Evolutionary conservation across 352 stramenopile genomes (phyloP).

Genomic region (Phytophthora sp.): DNA sequence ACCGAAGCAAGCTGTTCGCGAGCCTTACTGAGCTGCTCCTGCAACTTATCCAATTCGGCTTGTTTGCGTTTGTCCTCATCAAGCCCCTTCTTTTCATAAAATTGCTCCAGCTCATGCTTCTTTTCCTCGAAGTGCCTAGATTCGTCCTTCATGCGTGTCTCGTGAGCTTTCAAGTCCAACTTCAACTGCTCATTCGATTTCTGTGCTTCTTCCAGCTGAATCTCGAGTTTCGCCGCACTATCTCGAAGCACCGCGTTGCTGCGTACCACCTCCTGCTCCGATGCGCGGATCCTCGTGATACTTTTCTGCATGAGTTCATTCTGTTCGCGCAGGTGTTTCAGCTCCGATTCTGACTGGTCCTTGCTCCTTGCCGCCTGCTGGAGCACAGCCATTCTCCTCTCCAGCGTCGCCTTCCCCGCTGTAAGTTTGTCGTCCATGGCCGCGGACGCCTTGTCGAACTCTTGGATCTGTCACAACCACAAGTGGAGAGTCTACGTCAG

Average conservation of each 20-base stretch:
- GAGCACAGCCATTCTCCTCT: conserved; percentile 42
- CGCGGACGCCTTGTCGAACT: conserved; percentile 32
- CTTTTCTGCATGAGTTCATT: conserved; percentile 36
- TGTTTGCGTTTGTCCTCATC: conserved; percentile 67
- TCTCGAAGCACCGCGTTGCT: conserved; percentile 43
- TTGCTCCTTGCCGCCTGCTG: conserved; percentile 43
- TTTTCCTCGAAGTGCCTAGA: conserved; percentile 66
- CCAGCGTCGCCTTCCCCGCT: conserved; percentile 36
- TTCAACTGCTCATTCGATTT: conserved; percentile 66
- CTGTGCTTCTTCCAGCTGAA: conserved; percentile 55
- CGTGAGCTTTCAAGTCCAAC: conserved; percentile 60
- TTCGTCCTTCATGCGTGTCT: conserved; percentile 53
- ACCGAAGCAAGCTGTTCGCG: conserved; percentile 55
- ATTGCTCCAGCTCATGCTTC: conserved; percentile 68
- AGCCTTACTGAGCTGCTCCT: conserved; percentile 52
- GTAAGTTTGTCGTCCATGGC: conserved; percentile 45
- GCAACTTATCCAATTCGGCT: conserved; percentile 54
- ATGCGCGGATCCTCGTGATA: conserved; percentile 36
- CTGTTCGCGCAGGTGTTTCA: conserved; percentile 44
- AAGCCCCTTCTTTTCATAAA: conserved; percentile 60
- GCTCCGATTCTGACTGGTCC: conserved; percentile 40
- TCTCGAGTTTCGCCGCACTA: conserved; percentile 47
- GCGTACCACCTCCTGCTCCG: conserved; percentile 40
- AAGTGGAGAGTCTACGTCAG: background rate
- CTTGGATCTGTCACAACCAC: conserved; percentile 37